Percentiles rank a stretch among this genome's conserved stretches.
These are phyloP conservation scores for Aspergillus leporis DNA, from an alignment of 495 filamentous ascomycete species.

Conservation along the genomic window DNA sequence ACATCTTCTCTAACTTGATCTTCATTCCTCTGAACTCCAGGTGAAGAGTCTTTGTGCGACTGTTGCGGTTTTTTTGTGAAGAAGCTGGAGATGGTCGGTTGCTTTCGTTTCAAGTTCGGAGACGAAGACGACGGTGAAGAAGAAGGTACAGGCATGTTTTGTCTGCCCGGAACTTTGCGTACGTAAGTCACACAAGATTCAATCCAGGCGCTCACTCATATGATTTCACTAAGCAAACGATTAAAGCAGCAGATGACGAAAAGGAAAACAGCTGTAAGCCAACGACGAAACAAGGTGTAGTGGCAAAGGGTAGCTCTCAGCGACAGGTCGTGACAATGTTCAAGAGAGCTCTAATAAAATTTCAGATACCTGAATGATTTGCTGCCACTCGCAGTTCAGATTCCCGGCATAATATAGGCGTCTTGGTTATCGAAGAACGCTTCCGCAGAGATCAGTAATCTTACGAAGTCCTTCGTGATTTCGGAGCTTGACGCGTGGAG, in stretches of 20 bases:
- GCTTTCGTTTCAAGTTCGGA: slow-evolving; percentile 56
- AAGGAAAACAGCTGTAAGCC: neutral
- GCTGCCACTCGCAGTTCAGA: neutral
- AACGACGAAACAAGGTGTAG: neutral
- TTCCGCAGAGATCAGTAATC: neutral
- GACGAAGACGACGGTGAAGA: slow-evolving; percentile 44
- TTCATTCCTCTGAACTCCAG: slow-evolving; percentile 9
- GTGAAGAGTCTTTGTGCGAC: slow-evolving; percentile 16
- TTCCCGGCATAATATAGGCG: neutral
- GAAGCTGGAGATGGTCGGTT: slow-evolving; percentile 84
- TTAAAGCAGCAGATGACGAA: neutral
- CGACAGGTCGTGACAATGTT: neutral
- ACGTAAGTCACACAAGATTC: neutral
- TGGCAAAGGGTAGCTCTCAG: slow-evolving; percentile 2
- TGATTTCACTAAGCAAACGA: too few relatives aligned
- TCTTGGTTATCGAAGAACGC: neutral
- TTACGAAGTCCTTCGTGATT: neutral
- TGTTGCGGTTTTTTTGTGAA: slow-evolving; percentile 65
- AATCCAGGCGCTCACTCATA: neutral
- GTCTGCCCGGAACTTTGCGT: neutral
- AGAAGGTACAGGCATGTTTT: slow-evolving; percentile 37
- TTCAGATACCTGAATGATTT: neutral
- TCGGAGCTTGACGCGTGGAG: slow-evolving; percentile 32
- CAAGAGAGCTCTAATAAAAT: neutral
- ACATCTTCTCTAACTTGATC: slow-evolving; percentile 2